Evolutionary conservation across 2,329 filamentous ascomycete species (phyloP), one percentile per base, ranked within the genome.

Genomic region (Nemania diffusa): DNA sequence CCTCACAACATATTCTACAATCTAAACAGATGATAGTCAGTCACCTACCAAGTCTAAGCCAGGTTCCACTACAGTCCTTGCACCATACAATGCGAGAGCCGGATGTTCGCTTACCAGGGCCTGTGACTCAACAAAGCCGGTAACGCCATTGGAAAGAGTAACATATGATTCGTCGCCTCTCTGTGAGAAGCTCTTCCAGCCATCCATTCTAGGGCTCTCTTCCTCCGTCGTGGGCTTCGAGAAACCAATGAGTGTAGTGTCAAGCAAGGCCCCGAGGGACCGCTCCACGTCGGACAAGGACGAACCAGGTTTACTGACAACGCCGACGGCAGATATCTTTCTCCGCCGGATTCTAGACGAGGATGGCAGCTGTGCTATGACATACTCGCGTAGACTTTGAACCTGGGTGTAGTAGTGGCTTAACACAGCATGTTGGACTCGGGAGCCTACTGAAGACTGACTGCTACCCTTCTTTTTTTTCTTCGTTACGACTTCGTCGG

Each of bases 1-100:
- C 88, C 91, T 94, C 48, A 97, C 88, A 29, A 87, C 86, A 78
- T 92, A 93, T 75, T 94, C 91, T 50, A 95, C 84, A 72, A 95
- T 87, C 91, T 94, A 72, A n/a, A 59, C 60, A 56, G 37, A 62
- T 32, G 56, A 62, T 64, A 59, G 64, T 68, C 51, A 62, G 65
- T 64, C 40, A 64, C 32, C 58, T 44, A 64, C 32, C 9, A 48
- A 42, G 27, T 37, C 11, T 44, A 55, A 37, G 26, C 17, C 17
- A 20, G 26, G 8, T 29, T 29, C 32, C 29, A 57, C 8, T 55
- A 15, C n/a, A 5, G 48, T 34, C 15, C 37, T 56, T 40, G 37
- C 37, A 8, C 27, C 42, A 13, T 27, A 44, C 58, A 51, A 32
- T 56, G 55, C 11, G 34, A 40, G 52, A 67, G 52, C 52, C 32